A percentile compares a stretch with the other conserved stretches of the same genome.
These are phyloP conservation scores for Fragaria ananassa DNA, from an alignment of 306 rosid genomes.

Conservation along the genomic window DNA sequence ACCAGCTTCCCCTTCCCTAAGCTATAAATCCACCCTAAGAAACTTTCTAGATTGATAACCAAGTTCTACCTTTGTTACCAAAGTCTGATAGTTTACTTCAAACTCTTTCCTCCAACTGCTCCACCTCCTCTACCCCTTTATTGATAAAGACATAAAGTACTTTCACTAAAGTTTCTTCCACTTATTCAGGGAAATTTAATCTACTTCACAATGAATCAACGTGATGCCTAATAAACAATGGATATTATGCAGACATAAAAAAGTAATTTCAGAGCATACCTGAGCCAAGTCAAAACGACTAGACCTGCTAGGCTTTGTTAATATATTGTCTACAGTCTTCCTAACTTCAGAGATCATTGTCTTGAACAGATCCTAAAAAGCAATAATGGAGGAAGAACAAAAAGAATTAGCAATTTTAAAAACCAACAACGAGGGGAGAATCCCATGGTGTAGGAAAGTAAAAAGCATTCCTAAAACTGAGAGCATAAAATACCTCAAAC, in stretches of 20 bases:
- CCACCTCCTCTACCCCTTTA: no score
- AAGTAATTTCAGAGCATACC: constrained; percentile 37
- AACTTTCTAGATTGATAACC: no score
- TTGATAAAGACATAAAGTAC: no score
- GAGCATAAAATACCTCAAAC: constrained; percentile 65
- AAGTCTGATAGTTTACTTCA: no score
- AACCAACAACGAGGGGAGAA: neutral
- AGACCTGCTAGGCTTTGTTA: constrained; percentile 58
- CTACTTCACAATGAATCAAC: neutral
- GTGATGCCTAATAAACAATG: neutral
- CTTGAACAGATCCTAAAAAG: constrained; percentile 80
- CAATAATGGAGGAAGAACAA: constrained; percentile 13
- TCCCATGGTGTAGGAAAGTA: neutral
- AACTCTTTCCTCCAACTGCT: no score
- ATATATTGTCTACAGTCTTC: constrained; percentile 32
- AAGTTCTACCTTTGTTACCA: no score
- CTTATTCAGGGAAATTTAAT: neutral
- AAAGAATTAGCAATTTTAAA: constrained; percentile 13
- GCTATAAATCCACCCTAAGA: no score
- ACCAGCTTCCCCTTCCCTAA: neutral
- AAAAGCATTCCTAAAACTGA: no score
- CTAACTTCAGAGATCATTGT: constrained; percentile 51
- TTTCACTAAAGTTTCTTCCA: neutral
- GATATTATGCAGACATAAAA: neutral
- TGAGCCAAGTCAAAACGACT: constrained; percentile 52